Conservation (phyloP, 1,284 basidiomycete genomes). For the Sanghuangporus sanghuang region DNA sequence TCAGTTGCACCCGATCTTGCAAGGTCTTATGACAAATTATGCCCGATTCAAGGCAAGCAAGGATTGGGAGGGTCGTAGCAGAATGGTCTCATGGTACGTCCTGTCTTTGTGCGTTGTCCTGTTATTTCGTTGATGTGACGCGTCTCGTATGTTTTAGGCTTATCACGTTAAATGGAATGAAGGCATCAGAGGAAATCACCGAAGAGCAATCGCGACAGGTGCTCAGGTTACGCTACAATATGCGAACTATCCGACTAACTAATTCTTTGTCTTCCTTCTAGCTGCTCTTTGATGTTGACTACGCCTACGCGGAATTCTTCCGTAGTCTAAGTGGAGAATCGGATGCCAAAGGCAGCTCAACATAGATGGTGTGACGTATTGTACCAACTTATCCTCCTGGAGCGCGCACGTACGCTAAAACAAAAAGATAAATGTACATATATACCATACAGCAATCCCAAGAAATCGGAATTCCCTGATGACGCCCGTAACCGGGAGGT, state of each 20-base stretch:
- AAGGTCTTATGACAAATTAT: conserved; percentile 91
- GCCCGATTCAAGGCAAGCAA: conserved; percentile 89
- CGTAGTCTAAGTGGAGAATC: conserved; percentile 61
- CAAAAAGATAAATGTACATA: no score
- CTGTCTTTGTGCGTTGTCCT: background rate
- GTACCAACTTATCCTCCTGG: no score
- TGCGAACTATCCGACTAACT: background rate
- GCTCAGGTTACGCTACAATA: background rate
- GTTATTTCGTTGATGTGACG: background rate
- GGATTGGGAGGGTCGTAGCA: conserved; percentile 91
- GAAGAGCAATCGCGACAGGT: conserved; percentile 96
- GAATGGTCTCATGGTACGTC: conserved; percentile 86
- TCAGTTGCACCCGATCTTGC: conserved; percentile 91
- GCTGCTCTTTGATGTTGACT: conserved; percentile 95
- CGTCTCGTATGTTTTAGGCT: conserved; percentile 50
- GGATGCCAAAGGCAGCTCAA: conserved; percentile 16
- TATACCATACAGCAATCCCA: background rate
- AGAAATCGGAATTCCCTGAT: no score
- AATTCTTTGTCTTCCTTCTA: conserved; percentile 28
- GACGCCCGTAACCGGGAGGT: background rate
- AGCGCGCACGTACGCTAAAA: no score
- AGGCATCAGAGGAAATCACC: conserved; percentile 92
- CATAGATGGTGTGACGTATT: background rate
- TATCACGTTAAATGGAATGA: conserved; percentile 95
- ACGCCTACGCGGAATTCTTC: conserved; percentile 96